Evolutionary conservation across 1,139 yeast species (phyloP).

Genomic region (Suhomyces guaymorum): DNA sequence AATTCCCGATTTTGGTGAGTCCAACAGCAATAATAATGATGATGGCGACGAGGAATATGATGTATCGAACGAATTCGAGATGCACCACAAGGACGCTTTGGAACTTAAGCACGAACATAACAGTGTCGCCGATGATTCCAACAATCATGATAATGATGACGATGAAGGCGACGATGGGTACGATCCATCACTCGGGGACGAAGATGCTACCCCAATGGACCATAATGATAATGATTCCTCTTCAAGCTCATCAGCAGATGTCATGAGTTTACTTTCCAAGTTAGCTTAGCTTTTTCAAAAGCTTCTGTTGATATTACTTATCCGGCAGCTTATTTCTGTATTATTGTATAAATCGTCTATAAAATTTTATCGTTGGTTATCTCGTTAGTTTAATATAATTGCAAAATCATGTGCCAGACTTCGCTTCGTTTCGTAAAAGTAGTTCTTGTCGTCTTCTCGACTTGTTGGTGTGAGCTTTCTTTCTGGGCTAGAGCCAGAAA

Average conservation of each 20-base stretch:
- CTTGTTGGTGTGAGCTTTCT: neutral
- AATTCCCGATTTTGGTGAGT: no score
- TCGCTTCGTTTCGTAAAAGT: neutral
- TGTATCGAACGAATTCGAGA: slow-evolving; percentile 17
- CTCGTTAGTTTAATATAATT: slow-evolving; percentile 16
- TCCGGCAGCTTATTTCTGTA: slow-evolving; percentile 1
- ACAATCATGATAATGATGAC: no score
- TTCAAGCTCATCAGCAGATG: slow-evolving; percentile 22
- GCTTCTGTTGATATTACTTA: no score
- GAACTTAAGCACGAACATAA: slow-evolving; percentile 32
- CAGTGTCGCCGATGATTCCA: slow-evolving; percentile 4
- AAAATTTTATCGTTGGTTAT: slow-evolving; percentile 2
- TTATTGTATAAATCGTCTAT: slow-evolving; percentile 3
- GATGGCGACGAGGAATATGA: slow-evolving; percentile 11
- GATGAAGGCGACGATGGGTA: slow-evolving; percentile 26
- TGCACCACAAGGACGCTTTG: slow-evolving; percentile 34
- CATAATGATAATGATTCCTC: slow-evolving; percentile 16
- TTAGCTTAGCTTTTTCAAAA: slow-evolving; percentile 30
- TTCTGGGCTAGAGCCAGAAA: no score
- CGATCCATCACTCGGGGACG: slow-evolving; percentile 19
- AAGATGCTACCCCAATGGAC: slow-evolving; percentile 5
- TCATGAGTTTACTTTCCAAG: slow-evolving; percentile 39
- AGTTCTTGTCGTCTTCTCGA: no score
- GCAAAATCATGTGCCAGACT: slow-evolving; percentile 14
- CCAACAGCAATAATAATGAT: slow-evolving; percentile 15